Base-by-base conservation (phyloP, 2,329 filamentous ascomycete genomes). In the Hortaea sp. region DNA sequence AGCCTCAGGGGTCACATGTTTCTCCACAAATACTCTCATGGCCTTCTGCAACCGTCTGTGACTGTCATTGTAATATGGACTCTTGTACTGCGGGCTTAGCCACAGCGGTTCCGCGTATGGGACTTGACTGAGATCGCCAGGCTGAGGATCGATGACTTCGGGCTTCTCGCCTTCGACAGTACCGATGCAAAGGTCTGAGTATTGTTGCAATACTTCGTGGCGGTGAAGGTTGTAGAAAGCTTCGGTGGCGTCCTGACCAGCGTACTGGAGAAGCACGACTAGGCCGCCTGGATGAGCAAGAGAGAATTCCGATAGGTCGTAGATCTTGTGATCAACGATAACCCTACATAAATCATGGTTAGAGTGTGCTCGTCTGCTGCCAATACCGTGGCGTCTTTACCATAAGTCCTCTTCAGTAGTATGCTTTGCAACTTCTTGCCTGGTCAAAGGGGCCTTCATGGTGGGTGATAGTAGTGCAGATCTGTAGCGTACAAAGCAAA, bases 201-300 rank as follows among this genome's bases (percentile, higher is more conserved):
- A 94, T 65, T 88, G 88, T 50, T 81, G 71, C 7, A 94, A 76
- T n/a, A 94, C 85, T 67, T 94, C 88, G 57, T 94, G 87, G 28
- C 88, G 76, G 69, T 95, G 88, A 44, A 95, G 80, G 71, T 94
- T 94, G 77, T 94, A 94, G 68, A 94, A 94, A 47, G 83, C 84
- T 32, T 76, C 70, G 1, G 88, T 94, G 43, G 87, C 86, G 61
- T 94, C 88, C 54, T 79, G 76, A 51, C 88, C 88, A 29, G 85
- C 88, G 41, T 90, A 78, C 67, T 94, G 86, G 45, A 78, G 75
- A 34, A 94, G 78, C 27, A 94, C 87, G 39, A 84, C 81, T 58
- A 82, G 80, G 58, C 87, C 88, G 56, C 87, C 87, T 0, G 88
- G 88, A 60, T 94, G 88, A 20, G 84, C 86, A 62, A 92, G 85